Evolutionary conservation across 179 eudicot genomes (phyloP), one percentile per base, ranked within the genome.

Genomic region (Patellifolia procumbens): DNA sequence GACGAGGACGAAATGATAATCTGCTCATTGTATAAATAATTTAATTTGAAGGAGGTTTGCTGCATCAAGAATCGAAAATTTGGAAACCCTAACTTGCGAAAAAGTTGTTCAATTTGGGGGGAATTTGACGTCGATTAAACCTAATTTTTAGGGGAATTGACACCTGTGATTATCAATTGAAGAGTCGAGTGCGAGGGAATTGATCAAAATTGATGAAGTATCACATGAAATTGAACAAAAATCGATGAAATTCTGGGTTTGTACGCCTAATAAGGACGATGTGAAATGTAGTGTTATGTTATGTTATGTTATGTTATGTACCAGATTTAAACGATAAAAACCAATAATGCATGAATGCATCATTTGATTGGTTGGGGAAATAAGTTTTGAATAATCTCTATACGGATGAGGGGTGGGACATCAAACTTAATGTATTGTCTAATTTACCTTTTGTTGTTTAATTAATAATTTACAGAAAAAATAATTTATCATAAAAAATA

Each of bases 1-100:
- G 99, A 49, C 99, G 99, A 11, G 99, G 98, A 83, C 99, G 83
- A 59, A 95, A 81, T 34, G 97, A 91, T 73, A 91, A 84, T 80
- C 99, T 87, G 82, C 92, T 95, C 99, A 95, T 94, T 35, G 26
- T 51, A 7, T 16, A 51, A 16, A 28, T 43, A n/a, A 17, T 19
- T 49, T 24, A 8, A 49, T 20, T 31, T 49, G 10, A 61, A 31
- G 9, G 45, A 39, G 9, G 45, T 39, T 39, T 22, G 61, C 10
- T 53, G 59, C 24, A n/a, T n/a, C 59, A 53, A 53, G 6, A 26
- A 3, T 59, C 34, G 35, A 32, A 70, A 32, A 29, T 48, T 51
- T 17, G 60, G 19, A 70, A 70, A 70, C 60, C 71, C 73, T 70
- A 70, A 51, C 43, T 28, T 29, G 73, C 55, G 53, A 68, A 68